These are phyloP conservation scores for Zalerion maritima DNA, from an alignment of 495 filamentous ascomycete genomes.

Conservation along the genomic window DNA sequence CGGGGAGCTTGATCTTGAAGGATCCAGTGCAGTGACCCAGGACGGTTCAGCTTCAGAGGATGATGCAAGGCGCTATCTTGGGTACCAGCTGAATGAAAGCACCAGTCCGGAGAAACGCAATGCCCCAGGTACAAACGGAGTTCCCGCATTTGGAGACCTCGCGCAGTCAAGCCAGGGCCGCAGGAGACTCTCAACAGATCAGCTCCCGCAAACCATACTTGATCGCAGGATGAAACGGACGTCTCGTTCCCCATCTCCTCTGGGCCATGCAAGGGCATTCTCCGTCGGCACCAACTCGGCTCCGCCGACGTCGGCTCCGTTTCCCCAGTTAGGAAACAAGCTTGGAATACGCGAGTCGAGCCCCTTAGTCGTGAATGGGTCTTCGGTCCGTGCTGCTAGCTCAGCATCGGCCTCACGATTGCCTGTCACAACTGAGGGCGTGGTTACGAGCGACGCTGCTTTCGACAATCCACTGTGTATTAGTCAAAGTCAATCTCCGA, in stretches of 20 bases:
- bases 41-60: constrained; percentile 27
- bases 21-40: constrained; percentile 13
- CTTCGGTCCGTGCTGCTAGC: constrained; percentile 19
- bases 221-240: constrained; percentile 34
- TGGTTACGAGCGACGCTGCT: constrained; percentile 11
- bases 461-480: constrained; percentile 29
- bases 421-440: constrained; percentile 12
- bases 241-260: constrained; percentile 40
- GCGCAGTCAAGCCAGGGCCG: constrained; percentile 19
- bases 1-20: constrained; percentile 21
- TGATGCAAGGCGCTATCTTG: constrained; percentile 20
- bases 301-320: constrained; percentile 19
- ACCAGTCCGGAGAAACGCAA: constrained; percentile 15
- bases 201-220: constrained; percentile 32
- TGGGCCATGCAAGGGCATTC: constrained; percentile 29
- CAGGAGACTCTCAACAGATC: constrained; percentile 32
- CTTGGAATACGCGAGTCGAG: constrained; percentile 16
- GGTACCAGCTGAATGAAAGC: constrained; percentile 23
- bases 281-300: constrained; percentile 27
- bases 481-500: constrained; percentile 15
- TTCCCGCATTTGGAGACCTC: constrained; percentile 30
- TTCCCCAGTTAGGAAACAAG: constrained; percentile 15
- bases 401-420: constrained; percentile 11
- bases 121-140: constrained; percentile 14
- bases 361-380: constrained; percentile 34